phyloP scores from a whole-genome alignment of 768 basidiomycete genomes.

The Rhizopogon vinicolor region DNA sequence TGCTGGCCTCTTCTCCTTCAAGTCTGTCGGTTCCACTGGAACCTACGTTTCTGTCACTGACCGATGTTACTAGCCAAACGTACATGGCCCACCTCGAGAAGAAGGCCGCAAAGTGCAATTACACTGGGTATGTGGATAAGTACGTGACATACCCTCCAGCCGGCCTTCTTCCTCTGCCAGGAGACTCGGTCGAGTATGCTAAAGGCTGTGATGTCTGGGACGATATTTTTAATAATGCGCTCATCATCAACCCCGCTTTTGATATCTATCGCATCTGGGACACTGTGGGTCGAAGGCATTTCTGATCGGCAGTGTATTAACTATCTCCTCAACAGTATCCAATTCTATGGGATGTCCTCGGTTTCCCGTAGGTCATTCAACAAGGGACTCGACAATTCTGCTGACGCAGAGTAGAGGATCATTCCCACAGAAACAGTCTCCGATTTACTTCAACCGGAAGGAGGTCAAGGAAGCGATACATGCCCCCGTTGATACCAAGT shows the following conservation, averaged over 20 bases:
- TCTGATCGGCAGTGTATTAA: background rate
- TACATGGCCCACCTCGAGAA: conserved; percentile 59
- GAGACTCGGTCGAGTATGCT: conserved; percentile 40
- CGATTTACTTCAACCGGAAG: conserved; percentile 63
- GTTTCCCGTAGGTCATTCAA: conserved; percentile 55
- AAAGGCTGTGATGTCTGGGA: conserved; percentile 66
- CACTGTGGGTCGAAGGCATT: conserved; percentile 32
- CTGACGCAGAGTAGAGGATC: conserved; percentile 38
- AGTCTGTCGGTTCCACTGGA: conserved; percentile 35
- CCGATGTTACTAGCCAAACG: conserved; percentile 40
- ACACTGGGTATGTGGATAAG: conserved; percentile 57
- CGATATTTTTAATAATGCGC: conserved; percentile 54
- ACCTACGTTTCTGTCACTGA: background rate
- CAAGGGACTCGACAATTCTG: background rate
- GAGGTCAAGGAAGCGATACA: conserved; percentile 68
- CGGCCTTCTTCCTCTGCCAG: conserved; percentile 62
- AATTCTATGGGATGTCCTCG: conserved; percentile 73
- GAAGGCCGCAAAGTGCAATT: conserved; percentile 50
- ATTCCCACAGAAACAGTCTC: conserved; percentile 49
- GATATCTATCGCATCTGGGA: conserved; percentile 76
- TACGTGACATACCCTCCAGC: conserved; percentile 64
- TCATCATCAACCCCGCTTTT: conserved; percentile 68
- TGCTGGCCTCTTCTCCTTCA: conserved; percentile 64
- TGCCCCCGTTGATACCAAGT: conserved; percentile 54
- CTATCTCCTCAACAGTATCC: conserved; percentile 37